Conservation (phyloP, 192 early-diverging fungal species). For the Geranomyces variabilis region DNA sequence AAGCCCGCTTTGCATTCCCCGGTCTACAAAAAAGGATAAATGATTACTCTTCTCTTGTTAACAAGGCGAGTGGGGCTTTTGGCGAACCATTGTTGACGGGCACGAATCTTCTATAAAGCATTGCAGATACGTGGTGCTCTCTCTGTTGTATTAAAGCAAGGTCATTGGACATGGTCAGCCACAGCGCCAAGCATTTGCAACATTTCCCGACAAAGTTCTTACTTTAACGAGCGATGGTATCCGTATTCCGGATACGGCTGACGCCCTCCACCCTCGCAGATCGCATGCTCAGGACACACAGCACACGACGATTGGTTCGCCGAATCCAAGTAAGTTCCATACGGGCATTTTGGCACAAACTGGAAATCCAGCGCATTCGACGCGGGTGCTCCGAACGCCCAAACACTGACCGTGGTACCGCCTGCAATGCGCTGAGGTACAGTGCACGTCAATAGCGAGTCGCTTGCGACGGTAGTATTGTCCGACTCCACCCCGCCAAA, state of each 20-base stretch:
- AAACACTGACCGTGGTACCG: neutral
- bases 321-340: conserved; percentile 22
- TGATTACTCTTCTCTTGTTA: too few species aligned
- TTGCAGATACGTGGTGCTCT: neutral
- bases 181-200: neutral
- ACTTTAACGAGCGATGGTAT: conserved; percentile 25
- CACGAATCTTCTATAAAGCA: conserved; percentile 26
- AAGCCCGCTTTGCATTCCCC: conserved; percentile 31
- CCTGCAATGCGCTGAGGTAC: conserved; percentile 22
- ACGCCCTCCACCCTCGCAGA: conserved; percentile 4
- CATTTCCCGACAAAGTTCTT: neutral
- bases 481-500: conserved; percentile 20
- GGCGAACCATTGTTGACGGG: neutral
- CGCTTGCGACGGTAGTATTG: conserved; percentile 9
- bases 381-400: conserved; percentile 17
- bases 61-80: too few species aligned
- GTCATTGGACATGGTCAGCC: too few species aligned
- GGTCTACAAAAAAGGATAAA: neutral
- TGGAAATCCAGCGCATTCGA: conserved; percentile 20
- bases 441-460: neutral
- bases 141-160: neutral
- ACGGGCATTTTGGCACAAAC: conserved; percentile 17
- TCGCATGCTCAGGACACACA: conserved; percentile 26
- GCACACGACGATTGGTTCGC: conserved; percentile 9
- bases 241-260: conserved; percentile 28